Base-by-base conservation (phyloP, 1,284 basidiomycete species). In the Ceratobasidium papillatum region DNA sequence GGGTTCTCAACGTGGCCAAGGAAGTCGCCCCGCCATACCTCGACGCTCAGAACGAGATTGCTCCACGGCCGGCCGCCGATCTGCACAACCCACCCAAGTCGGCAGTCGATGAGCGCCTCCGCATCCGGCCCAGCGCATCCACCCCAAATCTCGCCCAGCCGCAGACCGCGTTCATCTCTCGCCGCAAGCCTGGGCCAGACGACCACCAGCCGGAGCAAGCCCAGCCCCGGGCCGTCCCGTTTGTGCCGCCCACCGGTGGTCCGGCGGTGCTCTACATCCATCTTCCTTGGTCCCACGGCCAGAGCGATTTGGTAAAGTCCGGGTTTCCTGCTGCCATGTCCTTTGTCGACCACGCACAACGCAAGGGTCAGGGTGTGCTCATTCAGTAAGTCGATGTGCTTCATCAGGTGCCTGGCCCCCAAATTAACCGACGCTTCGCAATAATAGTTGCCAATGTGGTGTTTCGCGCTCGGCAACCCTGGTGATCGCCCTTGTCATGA, bases 1-100 rank as follows among this genome's bases (percentile, higher is more conserved):
- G 91, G 54, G 88, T 98, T 22, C 87, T 99, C 81, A 98, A 98
- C 81, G 97, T 99, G 41, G 97, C 97, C 41, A 97, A 98, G 83
- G 95, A 98, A 82, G 92, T 98, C 75, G 84, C 88, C 36, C 91
- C 91, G 54, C 92, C 94, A 25, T 94, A 94, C 79, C 17, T 61
- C 27, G 68, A 72, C 32, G 43, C 9, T 14, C 41, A 43, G n/a
- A 22, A 51, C 45, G 45, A 47, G 19, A 22, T 36, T 5, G 91
- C 92, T 78, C 77, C 83, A 17, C 54, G 27, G 8, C 36, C 51
- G 51, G 51, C 30, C 41, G 77, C 81, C 27, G 78, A 68, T 43
- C 65, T 51, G 8, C 65, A 51, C 34, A 45, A 58, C 36, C 66
- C 66, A 12, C 66, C 66, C 36, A 56, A 58, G 66, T 56, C 80